Percentiles rank a stretch among this genome's conserved stretches.
phyloP scores from a whole-genome alignment of 2,329 filamentous ascomycete genomes.

The Claviceps digitariae region DNA sequence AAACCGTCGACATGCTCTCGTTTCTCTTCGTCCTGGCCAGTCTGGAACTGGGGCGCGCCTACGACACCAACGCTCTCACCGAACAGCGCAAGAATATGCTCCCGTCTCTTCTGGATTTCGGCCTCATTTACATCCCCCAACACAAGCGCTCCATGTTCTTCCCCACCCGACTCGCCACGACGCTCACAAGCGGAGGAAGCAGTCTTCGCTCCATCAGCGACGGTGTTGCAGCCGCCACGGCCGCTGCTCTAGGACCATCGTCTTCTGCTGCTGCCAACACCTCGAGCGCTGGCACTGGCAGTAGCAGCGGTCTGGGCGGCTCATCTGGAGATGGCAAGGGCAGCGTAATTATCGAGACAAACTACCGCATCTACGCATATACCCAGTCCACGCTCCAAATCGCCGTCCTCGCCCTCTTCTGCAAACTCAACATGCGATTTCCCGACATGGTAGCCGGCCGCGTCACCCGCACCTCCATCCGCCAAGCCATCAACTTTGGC shows the following conservation, averaged over 20 bases:
- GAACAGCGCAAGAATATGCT: conserved; percentile 77
- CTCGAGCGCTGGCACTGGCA: conserved; percentile 10
- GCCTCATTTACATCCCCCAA: conserved; percentile 65
- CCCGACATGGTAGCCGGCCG: conserved; percentile 89
- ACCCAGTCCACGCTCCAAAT: conserved; percentile 90
- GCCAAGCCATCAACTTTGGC: conserved; percentile 72
- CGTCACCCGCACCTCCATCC: conserved; percentile 77
- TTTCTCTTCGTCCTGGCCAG: conserved; percentile 94
- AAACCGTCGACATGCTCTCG: conserved; percentile 84
- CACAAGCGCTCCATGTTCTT: conserved; percentile 55
- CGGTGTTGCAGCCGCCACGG: conserved; percentile 53
- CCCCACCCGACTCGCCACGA: conserved; percentile 86
- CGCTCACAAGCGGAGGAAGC: conserved; percentile 72
- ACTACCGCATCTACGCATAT: conserved; percentile 95
- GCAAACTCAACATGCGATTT: conserved; percentile 77
- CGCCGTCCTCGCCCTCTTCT: conserved; percentile 81
- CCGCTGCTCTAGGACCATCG: conserved; percentile 24
- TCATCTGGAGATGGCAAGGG: conserved; percentile 42
- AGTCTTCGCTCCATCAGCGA: conserved; percentile 57
- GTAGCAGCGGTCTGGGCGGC: conserved; percentile 17
- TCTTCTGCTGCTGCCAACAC: conserved; percentile 11
- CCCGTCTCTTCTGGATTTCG: conserved; percentile 81
- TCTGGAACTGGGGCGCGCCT: conserved; percentile 80
- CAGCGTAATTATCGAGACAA: conserved; percentile 93
- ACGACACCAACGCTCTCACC: conserved; percentile 74